Conservation (phyloP, 305 asterid species). For the Solanum hybrid region DNA sequence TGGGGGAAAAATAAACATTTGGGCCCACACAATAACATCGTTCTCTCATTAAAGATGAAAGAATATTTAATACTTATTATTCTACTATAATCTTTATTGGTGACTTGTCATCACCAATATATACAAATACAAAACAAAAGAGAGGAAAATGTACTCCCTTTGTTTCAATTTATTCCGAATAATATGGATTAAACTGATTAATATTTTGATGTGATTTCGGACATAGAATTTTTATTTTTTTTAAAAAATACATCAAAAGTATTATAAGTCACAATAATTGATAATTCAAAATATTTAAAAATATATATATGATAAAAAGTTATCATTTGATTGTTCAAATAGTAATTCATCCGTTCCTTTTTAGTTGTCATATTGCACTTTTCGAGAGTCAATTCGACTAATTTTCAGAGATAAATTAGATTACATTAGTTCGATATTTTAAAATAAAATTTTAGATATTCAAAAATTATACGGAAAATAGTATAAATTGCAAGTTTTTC, state of each 20-base stretch:
- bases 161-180: background rate
- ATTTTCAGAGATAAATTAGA: background rate
- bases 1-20: background rate
- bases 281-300: no score
- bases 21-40: background rate
- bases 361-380: background rate
- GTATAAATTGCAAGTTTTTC: background rate
- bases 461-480: fast-evolving
- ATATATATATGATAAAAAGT: background rate
- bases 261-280: background rate
- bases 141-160: background rate
- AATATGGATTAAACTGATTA: background rate
- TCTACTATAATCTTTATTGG: fast-evolving
- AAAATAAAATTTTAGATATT: no score
- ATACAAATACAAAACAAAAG: background rate
- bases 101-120: background rate
- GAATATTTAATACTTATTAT: no score
- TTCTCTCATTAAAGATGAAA: no score
- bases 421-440: no score
- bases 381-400: background rate
- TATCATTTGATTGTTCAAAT: background rate
- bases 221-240: background rate
- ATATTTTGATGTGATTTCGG: background rate
- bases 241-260: background rate
- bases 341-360: background rate